Base-by-base conservation (phyloP, 257 asterid species). In the Henckelia pumila region DNA sequence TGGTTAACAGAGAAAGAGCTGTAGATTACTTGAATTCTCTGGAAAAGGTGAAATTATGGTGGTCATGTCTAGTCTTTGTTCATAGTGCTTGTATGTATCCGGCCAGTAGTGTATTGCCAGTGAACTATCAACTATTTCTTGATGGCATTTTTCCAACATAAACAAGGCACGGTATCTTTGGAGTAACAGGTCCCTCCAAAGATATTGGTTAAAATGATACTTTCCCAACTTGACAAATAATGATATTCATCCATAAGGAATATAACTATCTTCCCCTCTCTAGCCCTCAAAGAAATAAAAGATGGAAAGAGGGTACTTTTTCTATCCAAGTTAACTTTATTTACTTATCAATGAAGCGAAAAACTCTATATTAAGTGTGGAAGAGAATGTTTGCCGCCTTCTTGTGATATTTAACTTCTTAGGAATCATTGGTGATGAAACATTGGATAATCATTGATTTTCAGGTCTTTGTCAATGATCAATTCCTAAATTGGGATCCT, bases 1-100 rank as follows among this genome's bases (percentile, higher is more conserved):
- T 92, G 92, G 88, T 92, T 44, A 92, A 92, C 85, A 92, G 98
- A 73, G 98, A 92, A 77, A 88, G 98, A 75, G 98, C 98, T 6
- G 98, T 92, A 24, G 98, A 92, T 86, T 92, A 92, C 80, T 71
- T 92, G 75, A 89, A 95, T 56, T 92, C 98, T 1, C 75, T 92
- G 80, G 98, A 92, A 65, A 89, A 89, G 95, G 98, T 87, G 79
- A 35, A 16, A 61, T 57, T 59, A 23, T 61, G 52, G 20, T 44
- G 53, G 8, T 44, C 20, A 4, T 40, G 7, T 44, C 50, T 13
- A 13, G 50, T 40, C 21, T 73, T 63, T 19, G 23, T 17, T 52
- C 35, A 30, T 64, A 23, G 50, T 53, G 44, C 21, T 64, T n/a
- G n/a, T n/a, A n/a, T 37, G 59, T 58, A 4, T 66, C 25, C 61